Base-by-base conservation (phyloP, 352 stramenopile species). In the Phytophthora pistaciae region DNA sequence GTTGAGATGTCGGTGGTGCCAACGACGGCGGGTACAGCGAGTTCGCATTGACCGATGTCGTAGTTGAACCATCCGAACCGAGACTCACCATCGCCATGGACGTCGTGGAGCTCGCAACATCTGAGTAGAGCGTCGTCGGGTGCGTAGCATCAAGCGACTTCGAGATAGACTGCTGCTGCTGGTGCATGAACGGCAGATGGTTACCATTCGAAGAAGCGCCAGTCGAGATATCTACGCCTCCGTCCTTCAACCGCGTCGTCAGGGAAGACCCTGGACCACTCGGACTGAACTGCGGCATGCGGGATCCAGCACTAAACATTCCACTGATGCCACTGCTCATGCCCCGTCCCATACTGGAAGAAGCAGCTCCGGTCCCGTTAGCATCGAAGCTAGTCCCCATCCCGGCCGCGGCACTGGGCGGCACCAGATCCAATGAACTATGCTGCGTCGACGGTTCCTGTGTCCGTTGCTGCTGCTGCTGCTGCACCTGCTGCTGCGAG, bases 201-300 rank as follows among this genome's bases (percentile, higher is more conserved):
- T 56, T 68, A 11, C 70, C 63, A 38, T 71, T 79, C 6, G 46
- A 49, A 4, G 36, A 44, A 44, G 38, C 38, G 8, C 70, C 66
- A 25, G 70, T 64, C 36, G 66, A 77, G 11, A 82, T 77, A 57
- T 82, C 74, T 44, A 79, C 56, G 31, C 62, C 56, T 36, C 67
- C 67, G 40, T 82, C 74, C 23, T 82, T 82, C 25, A 82, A 60
- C 18, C 74, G 59, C 60, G 75, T 80, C 56, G 70, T 75, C 44
- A 80, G 64, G 0, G 77, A 72, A 9, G 77, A 21, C 38, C 42
- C 46, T 13, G 74, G 71, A 1, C 23, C 42, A 40, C 42, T 62
- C 21, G 66, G 18, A 58, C 56, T 80, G 49, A 75, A 84, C 33
- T 80, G 74, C 25, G 74, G 66, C 74, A 84, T 79, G 1, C 74